phyloP scores from a whole-genome alignment of 1,284 basidiomycete species.

The Trichosporon faecale region DNA sequence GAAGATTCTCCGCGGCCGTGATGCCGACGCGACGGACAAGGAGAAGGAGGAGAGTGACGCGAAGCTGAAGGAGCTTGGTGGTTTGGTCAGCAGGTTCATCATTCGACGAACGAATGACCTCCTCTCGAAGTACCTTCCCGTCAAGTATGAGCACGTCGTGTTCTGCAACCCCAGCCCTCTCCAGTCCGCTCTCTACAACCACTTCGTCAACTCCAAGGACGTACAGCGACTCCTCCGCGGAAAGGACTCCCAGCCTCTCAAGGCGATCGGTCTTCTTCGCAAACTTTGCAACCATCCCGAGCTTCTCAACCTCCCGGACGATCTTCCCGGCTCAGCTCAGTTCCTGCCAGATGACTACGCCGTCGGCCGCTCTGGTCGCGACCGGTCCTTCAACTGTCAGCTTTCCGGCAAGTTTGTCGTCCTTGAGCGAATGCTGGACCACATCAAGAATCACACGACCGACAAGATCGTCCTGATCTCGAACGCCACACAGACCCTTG shows the following conservation, averaged over 20 bases:
- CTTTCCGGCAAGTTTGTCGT: conserved; percentile 94
- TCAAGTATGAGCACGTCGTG: conserved; percentile 99
- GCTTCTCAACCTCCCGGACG: conserved; percentile 79
- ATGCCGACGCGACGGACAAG: conserved; percentile 80
- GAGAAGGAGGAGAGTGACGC: conserved; percentile 79
- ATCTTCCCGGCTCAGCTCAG: conserved; percentile 78
- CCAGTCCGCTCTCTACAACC: conserved; percentile 82
- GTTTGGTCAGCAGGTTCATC: conserved; percentile 90
- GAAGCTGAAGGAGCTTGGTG: conserved; percentile 91
- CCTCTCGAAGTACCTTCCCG: conserved; percentile 93
- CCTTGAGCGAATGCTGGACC: conserved; percentile 87
- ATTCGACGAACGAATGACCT: conserved; percentile 96
- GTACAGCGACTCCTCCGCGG: conserved; percentile 89
- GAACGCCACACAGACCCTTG: conserved; percentile 97
- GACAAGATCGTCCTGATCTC: conserved; percentile 99
- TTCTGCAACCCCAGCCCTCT: conserved; percentile 89
- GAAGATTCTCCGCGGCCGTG: conserved; percentile 87
- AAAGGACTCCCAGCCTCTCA: conserved; percentile 88
- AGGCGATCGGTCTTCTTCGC: conserved; percentile 94
- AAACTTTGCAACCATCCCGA: conserved; percentile 98
- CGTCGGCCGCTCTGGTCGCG: conserved; percentile 45
- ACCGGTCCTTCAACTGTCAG: conserved; percentile 64
- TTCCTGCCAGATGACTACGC: conserved; percentile 76
- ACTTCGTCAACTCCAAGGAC: conserved; percentile 92
- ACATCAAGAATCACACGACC: conserved; percentile 70